A percentile compares a stretch with the other conserved stretches of the same genome.
Evolutionary conservation across 2,329 filamentous ascomycete species (phyloP).

Genomic region (Cladobotryum protrusum): DNA sequence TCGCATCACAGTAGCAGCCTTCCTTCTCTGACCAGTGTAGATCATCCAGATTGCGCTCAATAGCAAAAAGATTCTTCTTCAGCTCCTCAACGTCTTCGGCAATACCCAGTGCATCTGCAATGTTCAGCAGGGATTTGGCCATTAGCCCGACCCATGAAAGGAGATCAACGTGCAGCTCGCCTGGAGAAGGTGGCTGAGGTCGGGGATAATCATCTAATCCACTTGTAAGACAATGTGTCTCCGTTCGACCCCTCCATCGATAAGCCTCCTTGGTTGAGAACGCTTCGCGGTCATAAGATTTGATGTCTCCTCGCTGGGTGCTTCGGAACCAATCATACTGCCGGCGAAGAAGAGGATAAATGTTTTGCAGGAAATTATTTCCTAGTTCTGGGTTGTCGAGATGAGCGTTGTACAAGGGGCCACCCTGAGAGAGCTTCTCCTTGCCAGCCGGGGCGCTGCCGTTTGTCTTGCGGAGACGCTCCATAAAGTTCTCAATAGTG

Average conservation of each 20-base stretch:
- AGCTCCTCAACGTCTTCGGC: slow-evolving; percentile 71
- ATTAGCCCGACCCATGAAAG: slow-evolving; percentile 98
- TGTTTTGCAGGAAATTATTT: slow-evolving; percentile 62
- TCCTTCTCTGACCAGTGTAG: slow-evolving; percentile 83
- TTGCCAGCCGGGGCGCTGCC: slow-evolving; percentile 38
- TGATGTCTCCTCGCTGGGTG: slow-evolving; percentile 85
- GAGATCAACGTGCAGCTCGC: slow-evolving; percentile 90
- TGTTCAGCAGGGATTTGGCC: slow-evolving; percentile 75
- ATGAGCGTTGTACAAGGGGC: slow-evolving; percentile 55
- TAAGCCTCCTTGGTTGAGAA: slow-evolving; percentile 90
- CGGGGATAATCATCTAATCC: slow-evolving; percentile 96
- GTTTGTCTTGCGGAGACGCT: slow-evolving; percentile 60
- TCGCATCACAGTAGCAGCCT: slow-evolving; percentile 88
- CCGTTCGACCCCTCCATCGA: slow-evolving; percentile 86
- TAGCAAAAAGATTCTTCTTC: slow-evolving; percentile 64
- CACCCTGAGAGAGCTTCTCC: slow-evolving; percentile 37
- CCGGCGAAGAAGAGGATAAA: slow-evolving; percentile 81
- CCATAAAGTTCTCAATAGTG: slow-evolving; percentile 75
- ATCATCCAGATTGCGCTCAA: slow-evolving; percentile 80
- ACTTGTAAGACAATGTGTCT: slow-evolving; percentile 82
- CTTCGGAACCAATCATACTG: slow-evolving; percentile 94
- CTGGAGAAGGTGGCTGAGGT: slow-evolving; percentile 86
- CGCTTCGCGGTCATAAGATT: slow-evolving; percentile 81
- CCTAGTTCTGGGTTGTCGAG: slow-evolving; percentile 63
- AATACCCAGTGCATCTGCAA: slow-evolving; percentile 69